A percentile compares a stretch with the other conserved stretches of the same genome.
phyloP scores from a whole-genome alignment of 768 basidiomycete genomes.

The Pleurotus eryngii region DNA sequence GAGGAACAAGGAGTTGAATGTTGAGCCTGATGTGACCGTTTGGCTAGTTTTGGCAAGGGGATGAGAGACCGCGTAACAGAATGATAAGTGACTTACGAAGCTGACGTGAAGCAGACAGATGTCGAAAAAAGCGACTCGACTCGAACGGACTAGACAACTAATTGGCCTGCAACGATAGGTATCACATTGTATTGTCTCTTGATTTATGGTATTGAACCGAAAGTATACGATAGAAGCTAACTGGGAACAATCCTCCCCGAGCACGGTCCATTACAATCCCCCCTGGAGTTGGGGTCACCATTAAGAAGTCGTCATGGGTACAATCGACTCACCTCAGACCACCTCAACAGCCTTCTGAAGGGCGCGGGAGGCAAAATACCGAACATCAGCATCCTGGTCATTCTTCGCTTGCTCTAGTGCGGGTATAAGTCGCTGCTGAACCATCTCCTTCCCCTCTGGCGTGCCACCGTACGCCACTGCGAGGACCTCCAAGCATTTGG shows the following conservation, averaged over 20 bases:
- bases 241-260: not conserved
- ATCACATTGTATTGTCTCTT: constrained; percentile 5
- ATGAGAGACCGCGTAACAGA: no score
- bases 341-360: constrained; percentile 48
- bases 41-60: no score
- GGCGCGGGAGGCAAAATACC: constrained; percentile 87
- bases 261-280: not conserved
- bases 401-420: constrained; percentile 81
- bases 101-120: no score
- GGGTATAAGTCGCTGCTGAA: constrained; percentile 74
- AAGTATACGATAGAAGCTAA: constrained; percentile 2
- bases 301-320: not conserved
- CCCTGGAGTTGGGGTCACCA: not conserved
- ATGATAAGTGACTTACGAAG: no score
- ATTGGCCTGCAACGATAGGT: not conserved
- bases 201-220: constrained; percentile 6
- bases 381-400: constrained; percentile 93
- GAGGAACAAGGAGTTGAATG: no score
- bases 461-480: constrained; percentile 63
- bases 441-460: constrained; percentile 71
- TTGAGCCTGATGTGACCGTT: no score
- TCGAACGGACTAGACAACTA: no score
- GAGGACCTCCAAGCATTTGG: constrained; percentile 90
- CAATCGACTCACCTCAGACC: constrained; percentile 3
- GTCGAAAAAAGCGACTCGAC: no score